Conservation (phyloP, 805 yeast genomes). For the Saturnispora gosingensis region DNA sequence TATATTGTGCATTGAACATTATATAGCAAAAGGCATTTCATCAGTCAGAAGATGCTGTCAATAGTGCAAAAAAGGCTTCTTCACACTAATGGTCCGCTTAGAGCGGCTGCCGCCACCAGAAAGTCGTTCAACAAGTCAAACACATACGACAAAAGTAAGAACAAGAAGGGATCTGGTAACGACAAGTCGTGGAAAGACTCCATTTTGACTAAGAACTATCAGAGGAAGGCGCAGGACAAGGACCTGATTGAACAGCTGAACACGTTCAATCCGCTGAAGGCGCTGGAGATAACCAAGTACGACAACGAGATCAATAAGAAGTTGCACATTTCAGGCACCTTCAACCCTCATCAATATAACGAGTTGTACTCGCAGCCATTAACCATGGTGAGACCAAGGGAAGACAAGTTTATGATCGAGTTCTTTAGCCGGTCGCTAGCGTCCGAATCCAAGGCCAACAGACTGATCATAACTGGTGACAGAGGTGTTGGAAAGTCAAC, state of each 20-base stretch:
- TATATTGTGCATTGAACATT: too few species aligned
- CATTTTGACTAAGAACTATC: slow-evolving; percentile 18
- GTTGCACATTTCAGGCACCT: slow-evolving; percentile 49
- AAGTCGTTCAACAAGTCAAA: slow-evolving; percentile 25
- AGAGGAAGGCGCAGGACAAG: slow-evolving; percentile 18
- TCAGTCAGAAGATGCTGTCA: neutral
- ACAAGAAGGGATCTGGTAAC: slow-evolving; percentile 28
- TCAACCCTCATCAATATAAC: slow-evolving; percentile 57
- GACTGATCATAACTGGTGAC: slow-evolving; percentile 54
- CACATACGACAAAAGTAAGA: slow-evolving; percentile 18
- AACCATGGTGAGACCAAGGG: slow-evolving; percentile 45
- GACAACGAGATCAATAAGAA: slow-evolving; percentile 32
- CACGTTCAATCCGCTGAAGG: slow-evolving; percentile 9
- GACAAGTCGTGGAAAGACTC: slow-evolving; percentile 22
- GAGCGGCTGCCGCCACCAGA: slow-evolving; percentile 21
- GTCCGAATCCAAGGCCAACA: slow-evolving; percentile 33
- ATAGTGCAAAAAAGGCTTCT: slow-evolving; percentile 5
- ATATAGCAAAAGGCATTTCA: too few species aligned
- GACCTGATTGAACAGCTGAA: slow-evolving; percentile 16
- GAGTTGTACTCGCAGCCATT: slow-evolving; percentile 57
- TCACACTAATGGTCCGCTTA: slow-evolving; percentile 8
- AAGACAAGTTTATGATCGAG: slow-evolving; percentile 32
- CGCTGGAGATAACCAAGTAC: slow-evolving; percentile 29
- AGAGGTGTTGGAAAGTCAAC: slow-evolving; percentile 77
- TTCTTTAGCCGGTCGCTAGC: slow-evolving; percentile 26